phyloP scores from a whole-genome alignment of 345 rosid genomes.

The Kernera saxatilis region DNA sequence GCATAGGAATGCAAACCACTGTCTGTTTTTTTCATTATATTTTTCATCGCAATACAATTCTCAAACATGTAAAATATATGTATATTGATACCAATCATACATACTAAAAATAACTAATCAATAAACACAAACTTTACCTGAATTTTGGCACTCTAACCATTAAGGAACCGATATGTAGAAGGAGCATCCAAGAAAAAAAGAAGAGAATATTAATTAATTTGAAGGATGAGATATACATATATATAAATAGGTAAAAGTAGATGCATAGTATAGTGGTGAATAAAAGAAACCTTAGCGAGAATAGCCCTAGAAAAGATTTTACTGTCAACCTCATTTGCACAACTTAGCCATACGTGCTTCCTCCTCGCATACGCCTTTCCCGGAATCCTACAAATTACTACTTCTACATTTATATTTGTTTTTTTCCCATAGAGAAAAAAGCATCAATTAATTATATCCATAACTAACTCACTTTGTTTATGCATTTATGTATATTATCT shows the following conservation, averaged over 20 bases:
- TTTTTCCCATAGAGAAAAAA: background rate
- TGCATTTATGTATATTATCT: slow-evolving; percentile 14
- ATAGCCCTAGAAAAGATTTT: slow-evolving; percentile 89
- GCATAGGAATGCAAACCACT: slow-evolving; percentile 83
- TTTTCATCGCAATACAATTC: background rate
- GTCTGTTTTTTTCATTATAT: slow-evolving; percentile 45
- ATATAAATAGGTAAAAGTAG: background rate
- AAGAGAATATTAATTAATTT: background rate
- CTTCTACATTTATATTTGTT: background rate
- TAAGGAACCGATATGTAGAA: background rate
- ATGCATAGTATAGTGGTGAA: background rate
- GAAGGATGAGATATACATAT: background rate
- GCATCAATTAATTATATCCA: background rate
- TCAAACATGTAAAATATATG: background rate
- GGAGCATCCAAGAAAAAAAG: background rate
- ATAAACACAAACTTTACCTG: background rate
- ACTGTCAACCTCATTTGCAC: slow-evolving; percentile 86
- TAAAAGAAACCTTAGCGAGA: slow-evolving; percentile 71
- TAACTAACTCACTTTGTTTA: slow-evolving; percentile 11
- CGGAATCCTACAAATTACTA: slow-evolving; percentile 55
- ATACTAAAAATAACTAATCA: background rate
- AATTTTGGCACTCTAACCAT: slow-evolving; percentile 24
- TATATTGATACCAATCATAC: background rate
- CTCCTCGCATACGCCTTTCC: slow-evolving; percentile 85
- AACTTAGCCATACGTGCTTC: slow-evolving; percentile 80